Evolutionary conservation across 202 grass and related monocot genomes (phyloP).

Genomic region (Dendrocalamus latiflorus): DNA sequence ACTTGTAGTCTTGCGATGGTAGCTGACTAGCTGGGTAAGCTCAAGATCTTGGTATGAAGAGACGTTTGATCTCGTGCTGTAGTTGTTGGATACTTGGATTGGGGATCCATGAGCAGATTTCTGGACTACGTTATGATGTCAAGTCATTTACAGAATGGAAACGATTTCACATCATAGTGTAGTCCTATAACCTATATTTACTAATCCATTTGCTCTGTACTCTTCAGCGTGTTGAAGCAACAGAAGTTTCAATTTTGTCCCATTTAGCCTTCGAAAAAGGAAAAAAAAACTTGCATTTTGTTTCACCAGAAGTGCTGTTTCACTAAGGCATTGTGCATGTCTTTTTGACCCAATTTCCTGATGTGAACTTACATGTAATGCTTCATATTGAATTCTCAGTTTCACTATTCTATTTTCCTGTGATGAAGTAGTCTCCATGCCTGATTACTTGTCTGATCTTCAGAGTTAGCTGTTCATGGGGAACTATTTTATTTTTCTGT

Average conservation of each 20-base stretch:
- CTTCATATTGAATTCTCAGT: too few species aligned
- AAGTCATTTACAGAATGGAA: not conserved
- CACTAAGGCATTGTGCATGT: too few species aligned
- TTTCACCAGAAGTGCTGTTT: too few species aligned
- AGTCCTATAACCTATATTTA: not conserved
- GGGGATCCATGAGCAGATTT: not conserved
- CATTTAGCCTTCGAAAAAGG: too few species aligned
- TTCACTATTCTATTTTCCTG: too few species aligned
- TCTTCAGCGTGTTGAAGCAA: not conserved
- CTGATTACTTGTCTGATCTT: too few species aligned
- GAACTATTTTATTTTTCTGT: too few species aligned
- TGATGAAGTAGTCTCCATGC: too few species aligned
- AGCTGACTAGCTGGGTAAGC: not conserved
- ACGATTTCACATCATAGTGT: not conserved
- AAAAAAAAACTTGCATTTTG: too few species aligned
- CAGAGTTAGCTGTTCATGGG: too few species aligned
- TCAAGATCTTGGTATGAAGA: slow-evolving; percentile 3
- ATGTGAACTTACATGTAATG: too few species aligned
- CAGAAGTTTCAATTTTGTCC: not conserved
- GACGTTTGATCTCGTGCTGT: not conserved
- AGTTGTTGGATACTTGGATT: not conserved
- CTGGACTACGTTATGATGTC: not conserved
- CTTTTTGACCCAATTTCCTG: too few species aligned
- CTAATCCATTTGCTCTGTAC: not conserved
- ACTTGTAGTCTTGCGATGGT: not conserved